Base-by-base conservation (phyloP, 2,329 filamentous ascomycete genomes). In the Didymella segeticola region DNA sequence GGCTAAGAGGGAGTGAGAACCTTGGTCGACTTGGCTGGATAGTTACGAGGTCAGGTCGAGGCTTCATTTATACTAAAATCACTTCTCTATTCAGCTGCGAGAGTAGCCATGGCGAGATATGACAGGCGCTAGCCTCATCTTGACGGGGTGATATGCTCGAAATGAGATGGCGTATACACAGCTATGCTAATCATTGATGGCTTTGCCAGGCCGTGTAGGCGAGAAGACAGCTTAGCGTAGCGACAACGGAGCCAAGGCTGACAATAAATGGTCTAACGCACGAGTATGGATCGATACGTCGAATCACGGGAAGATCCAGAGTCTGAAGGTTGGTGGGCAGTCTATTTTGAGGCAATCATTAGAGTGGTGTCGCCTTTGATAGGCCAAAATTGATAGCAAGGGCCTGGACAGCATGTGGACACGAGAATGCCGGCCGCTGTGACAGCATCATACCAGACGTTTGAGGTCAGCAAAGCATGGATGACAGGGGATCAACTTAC, bases 371-470 rank as follows among this genome's bases (percentile, higher is more conserved):
- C 23, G 12, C 5, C 15, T n/a, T 19, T 49, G 46, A 49, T 46
- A 58, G 59, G 59, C 43, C 41, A 56, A 59, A 56, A 60, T 51
- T 56, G 26, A 29, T 43, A 30, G 20, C 49, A 27, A 25, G 36
- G 33, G 22, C 37, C 26, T 50, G 33, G 22, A 53, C 49, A 38
- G 37, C 27, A 33, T 34, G n/a, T n/a, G 42, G 33, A 27, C 43
- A 55, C 56, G 53, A 53, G 34, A 53, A 47, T 59, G 36, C 51
- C 57, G 60, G 53, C 46, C 61, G 48, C 43, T 58, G 55, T 53
- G 55, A 42, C 37, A 43, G 25, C 31, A 47, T 43, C 26, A 26
- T 57, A 47, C 53, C 39, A 56, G 43, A 52, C 36, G 36, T 33
- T 46, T 19, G 42, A 54, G 31, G 36, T 52, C 53, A 55, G 57